Evolutionary conservation across 768 basidiomycete species (phyloP), one percentile per base, ranked within the genome.

Genomic region (Kockovaella imperatae): DNA sequence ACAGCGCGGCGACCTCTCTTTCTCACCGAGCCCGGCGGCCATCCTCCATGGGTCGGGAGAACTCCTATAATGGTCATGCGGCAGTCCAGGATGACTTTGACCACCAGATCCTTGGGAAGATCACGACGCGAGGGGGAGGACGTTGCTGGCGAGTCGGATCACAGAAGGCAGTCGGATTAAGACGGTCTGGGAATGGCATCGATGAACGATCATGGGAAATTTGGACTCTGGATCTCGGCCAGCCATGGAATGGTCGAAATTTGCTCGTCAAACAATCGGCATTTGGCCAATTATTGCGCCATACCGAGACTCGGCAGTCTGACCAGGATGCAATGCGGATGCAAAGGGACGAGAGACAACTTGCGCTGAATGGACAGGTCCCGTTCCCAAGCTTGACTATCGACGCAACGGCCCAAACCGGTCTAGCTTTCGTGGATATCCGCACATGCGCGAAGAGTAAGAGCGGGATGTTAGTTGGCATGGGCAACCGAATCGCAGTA

Each of bases 121-220:
- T 18, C 23, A 36, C 23, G 49, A 50, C 7, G 23, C 46, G 3
- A 50, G 54, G 18, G 50, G 50, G 20, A 20, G 42, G 3, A 35
- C 53, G 1, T 28, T 44, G 11, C 35, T 40, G 14, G 26, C 34
- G 4, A 35, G 36, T 20, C 28, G 32, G 3, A 36, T 25, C 4
- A 36, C 43, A 5, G 42, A 30, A 18, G 43, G 35, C 60, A 4
- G n/a, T 57, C 5, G 60, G 58, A 5, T 32, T 62, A 3, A 50
- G 53, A 21, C 28, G 50, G 21, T 17, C 23, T 3, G 42, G 45
- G 7, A 28, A 39, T 3, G 57, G 57, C 6, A 52, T 62, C 10
- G 54, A 64, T 30, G 59, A 66, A 39, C 28, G 47, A 10, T 44
- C 49, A 24, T 67, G 59, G 57, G 52, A 59, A 24, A 29, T 62